Evolutionary conservation across 2,329 filamentous ascomycete species (phyloP), one percentile per base, ranked within the genome.

Genomic region (Diplodia seriata): DNA sequence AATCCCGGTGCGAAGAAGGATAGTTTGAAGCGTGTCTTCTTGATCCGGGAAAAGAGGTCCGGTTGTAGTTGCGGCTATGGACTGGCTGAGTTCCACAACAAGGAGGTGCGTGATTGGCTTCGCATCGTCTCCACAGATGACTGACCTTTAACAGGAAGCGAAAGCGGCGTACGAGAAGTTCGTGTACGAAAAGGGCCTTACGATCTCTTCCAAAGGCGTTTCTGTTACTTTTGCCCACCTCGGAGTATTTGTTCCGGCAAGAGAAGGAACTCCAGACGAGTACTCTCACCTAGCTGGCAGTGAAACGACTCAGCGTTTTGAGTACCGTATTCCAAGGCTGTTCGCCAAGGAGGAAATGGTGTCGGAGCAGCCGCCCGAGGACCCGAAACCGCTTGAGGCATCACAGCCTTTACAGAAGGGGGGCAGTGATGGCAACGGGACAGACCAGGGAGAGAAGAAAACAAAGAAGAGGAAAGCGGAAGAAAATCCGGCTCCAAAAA

Each of bases 11-110:
- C 92, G 4, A 87, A 85, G 68, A 88, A 90, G 38, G 89, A 89
- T 23, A 92, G 91, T n/a, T 81, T 96, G 9, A 87, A 90, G 70
- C 88, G 92, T 63, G 88, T 95, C 1, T 87, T 95, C 69, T 81
- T 96, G 31, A 89, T 95, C 73, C 87, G 92, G 67, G 91, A 94
- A 74, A 85, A 89, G 54, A 84, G 83, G 69, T 90, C 85, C 4
- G 86, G 92, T 66, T 89, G 91, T 69, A 92, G 90, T 63, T 91
- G 91, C 84, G 87, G 89, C 71, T 96, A 92, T 73, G 92, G 92
- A 0, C 96, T 96, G 78, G 92, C 89, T 0, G 92, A 96, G 77
- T 96, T 94, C 75, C 89, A 87, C 73, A 90, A 87, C 0, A 82
- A 92, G 20, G 88, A 91, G 72, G 83, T 82, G 78, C 18, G 51